Base-by-base conservation (phyloP, 805 yeast species). In the Candida michaelii region DNA sequence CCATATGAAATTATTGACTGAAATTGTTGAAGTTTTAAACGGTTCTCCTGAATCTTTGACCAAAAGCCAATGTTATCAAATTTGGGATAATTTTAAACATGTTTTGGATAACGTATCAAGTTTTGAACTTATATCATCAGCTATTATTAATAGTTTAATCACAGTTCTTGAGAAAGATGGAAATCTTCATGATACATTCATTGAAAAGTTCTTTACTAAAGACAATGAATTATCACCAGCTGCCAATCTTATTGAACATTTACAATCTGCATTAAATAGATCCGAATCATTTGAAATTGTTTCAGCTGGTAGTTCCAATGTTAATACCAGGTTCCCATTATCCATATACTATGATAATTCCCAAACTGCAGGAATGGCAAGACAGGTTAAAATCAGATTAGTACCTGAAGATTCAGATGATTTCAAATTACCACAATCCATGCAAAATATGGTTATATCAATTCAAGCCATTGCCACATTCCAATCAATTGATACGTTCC, bases 261-360 rank as follows among this genome's bases (percentile, higher is more conserved):
- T 89, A 13, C 93, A 88, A 47, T 89, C 85, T 43, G 79, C 87
- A 0, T 61, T 89, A 16, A 79, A 87, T 1, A 73, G 95, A 51
- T 71, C 80, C 0, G 97, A 89, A 57, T 68, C 83, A 0, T 86
- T 89, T 58, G 84, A 80, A 30, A 78, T 89, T 13, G 59, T 75
- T 1, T 69, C 77, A 0, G 63, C 79, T 54, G 48, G 53, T 11
- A 31, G 41, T 16, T 37, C 8, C 21, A 33, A 43, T 9, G 39
- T 33, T 9, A 27, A 39, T 14, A 32, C 50, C 10, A 19, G 45
- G 18, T 46, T 36, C 31, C 29, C 48, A 2, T 30, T 37, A 6
- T 39, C 45, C 3, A 12, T 36, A 5, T 40, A 44, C 25, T 40
- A 43, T 29, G 62, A 55, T 2, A 52, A 50, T 19, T 46, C 56